phyloP scores from a whole-genome alignment of 768 basidiomycete genomes.

The Tricholoma saponaceum region DNA sequence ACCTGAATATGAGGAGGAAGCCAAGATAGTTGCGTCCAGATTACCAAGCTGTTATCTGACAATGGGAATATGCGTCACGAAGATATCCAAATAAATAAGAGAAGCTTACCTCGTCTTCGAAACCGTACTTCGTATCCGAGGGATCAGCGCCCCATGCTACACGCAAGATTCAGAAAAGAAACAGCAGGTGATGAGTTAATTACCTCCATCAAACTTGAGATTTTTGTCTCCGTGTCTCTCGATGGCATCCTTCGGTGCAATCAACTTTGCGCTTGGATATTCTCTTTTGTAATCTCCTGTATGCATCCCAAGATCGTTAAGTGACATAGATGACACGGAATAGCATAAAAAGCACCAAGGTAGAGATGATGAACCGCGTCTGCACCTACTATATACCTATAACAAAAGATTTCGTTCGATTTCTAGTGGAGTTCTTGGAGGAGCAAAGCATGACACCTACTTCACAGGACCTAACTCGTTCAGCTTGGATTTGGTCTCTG shows the following conservation, averaged over 20 bases:
- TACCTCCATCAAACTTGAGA: constrained; percentile 58
- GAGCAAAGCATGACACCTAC: constrained; percentile 26
- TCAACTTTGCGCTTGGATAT: constrained; percentile 62
- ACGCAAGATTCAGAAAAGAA: not conserved
- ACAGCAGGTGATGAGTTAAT: constrained; percentile 11
- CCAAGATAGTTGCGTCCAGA: not conserved
- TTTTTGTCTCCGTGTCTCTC: constrained; percentile 44
- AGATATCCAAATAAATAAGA: not conserved
- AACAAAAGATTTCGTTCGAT: constrained; percentile 1
- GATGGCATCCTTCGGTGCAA: constrained; percentile 52
- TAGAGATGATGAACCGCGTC: constrained; percentile 55
- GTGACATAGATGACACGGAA: not conserved
- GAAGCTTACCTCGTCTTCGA: constrained; percentile 51
- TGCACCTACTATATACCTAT: constrained; percentile 51
- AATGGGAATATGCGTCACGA: not conserved
- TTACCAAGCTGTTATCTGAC: constrained; percentile 43
- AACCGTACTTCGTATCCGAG: constrained; percentile 59
- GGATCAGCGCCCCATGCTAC: constrained; percentile 53
- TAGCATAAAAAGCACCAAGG: constrained; percentile 33
- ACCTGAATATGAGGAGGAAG: not conserved
- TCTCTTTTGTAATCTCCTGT: constrained; percentile 53
- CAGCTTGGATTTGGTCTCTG: constrained; percentile 56
- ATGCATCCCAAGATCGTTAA: not conserved
- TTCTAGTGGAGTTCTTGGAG: not conserved
- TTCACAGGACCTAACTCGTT: constrained; percentile 64